Evolutionary conservation across 2,329 filamentous ascomycete species (phyloP).

Genomic region (Drechmeria coniospora): DNA sequence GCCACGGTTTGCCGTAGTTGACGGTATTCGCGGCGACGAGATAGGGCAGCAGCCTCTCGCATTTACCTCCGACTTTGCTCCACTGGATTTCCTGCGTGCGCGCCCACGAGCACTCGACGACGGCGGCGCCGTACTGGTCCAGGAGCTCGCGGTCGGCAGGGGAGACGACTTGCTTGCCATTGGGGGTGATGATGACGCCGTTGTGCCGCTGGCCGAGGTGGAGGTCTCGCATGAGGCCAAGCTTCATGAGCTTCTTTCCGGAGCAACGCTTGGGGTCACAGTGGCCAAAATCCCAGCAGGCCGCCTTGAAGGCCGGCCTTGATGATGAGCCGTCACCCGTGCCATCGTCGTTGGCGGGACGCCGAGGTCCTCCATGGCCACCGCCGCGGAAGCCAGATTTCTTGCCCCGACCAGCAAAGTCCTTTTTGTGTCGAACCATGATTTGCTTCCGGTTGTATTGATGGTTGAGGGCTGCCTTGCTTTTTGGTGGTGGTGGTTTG

Average conservation of each 20-base stretch:
- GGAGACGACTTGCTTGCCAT: conserved; percentile 73
- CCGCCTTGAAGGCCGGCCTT: conserved; percentile 63
- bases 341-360: conserved; percentile 27
- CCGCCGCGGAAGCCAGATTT: conserved; percentile 46
- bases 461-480: too few species aligned
- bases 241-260: conserved; percentile 82
- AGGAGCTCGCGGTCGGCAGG: conserved; percentile 70
- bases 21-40: conserved; percentile 92
- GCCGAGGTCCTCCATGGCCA: conserved; percentile 30
- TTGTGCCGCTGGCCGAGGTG: conserved; percentile 82
- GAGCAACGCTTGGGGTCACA: conserved; percentile 96
- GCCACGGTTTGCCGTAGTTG: conserved; percentile 93
- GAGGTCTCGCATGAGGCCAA: conserved; percentile 86
- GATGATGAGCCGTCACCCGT: conserved; percentile 9
- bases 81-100: conserved; percentile 84
- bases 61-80: conserved; percentile 80
- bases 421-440: conserved; percentile 97
- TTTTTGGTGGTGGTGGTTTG: too few species aligned
- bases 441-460: not conserved
- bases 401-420: conserved; percentile 57
- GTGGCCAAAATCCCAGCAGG: conserved; percentile 95
- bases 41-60: conserved; percentile 81
- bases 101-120: conserved; percentile 96
- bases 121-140: conserved; percentile 80
- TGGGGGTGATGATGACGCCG: conserved; percentile 88